These are phyloP conservation scores for Vigna mungo DNA, from an alignment of 306 rosid species.

Conservation along the genomic window DNA sequence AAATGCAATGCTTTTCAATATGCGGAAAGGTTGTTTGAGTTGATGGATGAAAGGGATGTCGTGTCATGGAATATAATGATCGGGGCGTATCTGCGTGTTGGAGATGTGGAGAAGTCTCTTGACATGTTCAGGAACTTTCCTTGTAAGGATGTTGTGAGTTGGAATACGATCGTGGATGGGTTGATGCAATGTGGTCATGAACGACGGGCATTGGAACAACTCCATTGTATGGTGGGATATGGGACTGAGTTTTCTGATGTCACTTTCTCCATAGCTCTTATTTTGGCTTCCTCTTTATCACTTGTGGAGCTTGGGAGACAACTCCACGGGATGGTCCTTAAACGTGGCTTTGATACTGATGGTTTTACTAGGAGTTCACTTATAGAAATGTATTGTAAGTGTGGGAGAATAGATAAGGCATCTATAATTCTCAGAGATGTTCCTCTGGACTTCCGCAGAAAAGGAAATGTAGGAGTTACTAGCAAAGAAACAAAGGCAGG, in stretches of 20 bases:
- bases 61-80: constrained; percentile 82
- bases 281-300: constrained; percentile 73
- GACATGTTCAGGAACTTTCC: constrained; percentile 68
- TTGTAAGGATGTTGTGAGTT: constrained; percentile 72
- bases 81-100: constrained; percentile 59
- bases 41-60: constrained; percentile 56
- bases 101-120: constrained; percentile 68
- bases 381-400: constrained; percentile 74
- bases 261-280: constrained; percentile 73
- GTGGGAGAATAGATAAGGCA: constrained; percentile 75
- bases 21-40: constrained; percentile 63
- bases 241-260: constrained; percentile 58
- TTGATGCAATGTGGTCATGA: constrained; percentile 67
- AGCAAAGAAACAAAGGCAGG: constrained; percentile 53
- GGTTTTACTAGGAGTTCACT: constrained; percentile 75
- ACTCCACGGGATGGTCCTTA: constrained; percentile 69
- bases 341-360: constrained; percentile 54
- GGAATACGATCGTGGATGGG: constrained; percentile 85
- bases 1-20: constrained; percentile 66
- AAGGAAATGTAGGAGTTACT: constrained; percentile 40
- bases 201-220: constrained; percentile 61
- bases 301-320: constrained; percentile 74
- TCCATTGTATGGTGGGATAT: constrained; percentile 64
- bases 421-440: constrained; percentile 59
- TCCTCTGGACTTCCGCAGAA: constrained; percentile 47